Evolutionary conservation across 2,329 filamentous ascomycete species (phyloP), one percentile per base, ranked within the genome.

Genomic region (Penicillium sp.): DNA sequence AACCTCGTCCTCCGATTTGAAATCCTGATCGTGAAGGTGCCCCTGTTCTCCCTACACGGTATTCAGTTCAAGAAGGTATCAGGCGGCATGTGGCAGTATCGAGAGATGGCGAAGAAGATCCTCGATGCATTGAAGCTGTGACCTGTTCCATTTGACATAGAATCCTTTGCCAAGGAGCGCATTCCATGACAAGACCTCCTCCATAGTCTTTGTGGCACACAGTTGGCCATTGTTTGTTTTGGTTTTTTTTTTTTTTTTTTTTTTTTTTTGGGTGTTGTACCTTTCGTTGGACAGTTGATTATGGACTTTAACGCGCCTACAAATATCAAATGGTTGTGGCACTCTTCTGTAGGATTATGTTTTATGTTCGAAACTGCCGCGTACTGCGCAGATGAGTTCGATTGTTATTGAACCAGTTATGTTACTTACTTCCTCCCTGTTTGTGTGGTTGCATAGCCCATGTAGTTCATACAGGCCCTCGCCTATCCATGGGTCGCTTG

Each of bases 31-130:
- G 94, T 99, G 72, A 99, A 99, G 77, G 92, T 99, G 26, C 94
- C 94, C 13, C 79, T 99, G 50, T 85, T 99, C 58, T 92, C 89
- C 40, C 78, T 99, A 55, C 93, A 99, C 70, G 94, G 94, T 47
- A 92, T 99, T 59, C 94, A 97, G 73, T 99, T 99, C 80, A 99
- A 99, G 82, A 92, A 94, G 71, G 88, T 97, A 64, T 85, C 90
- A 55, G 93, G 94, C 35, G 93, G 95, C 57, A 97, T 94, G 56
- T 97, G 93, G 92, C 92, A 97, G 74, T 99, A 96, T 78, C 96
- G 97, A 80, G 93, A 90, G 69, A 95, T 97, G 92, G 94, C 94
- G 35, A 92, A 96, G 75, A 92, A 92, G 67, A 97, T 99, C 67
- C 79, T 99, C 65, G 86, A 89, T 69, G 92, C 94, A 72, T 78